phyloP scores from a whole-genome alignment of 768 basidiomycete species.

The Roridomyces roridus region DNA sequence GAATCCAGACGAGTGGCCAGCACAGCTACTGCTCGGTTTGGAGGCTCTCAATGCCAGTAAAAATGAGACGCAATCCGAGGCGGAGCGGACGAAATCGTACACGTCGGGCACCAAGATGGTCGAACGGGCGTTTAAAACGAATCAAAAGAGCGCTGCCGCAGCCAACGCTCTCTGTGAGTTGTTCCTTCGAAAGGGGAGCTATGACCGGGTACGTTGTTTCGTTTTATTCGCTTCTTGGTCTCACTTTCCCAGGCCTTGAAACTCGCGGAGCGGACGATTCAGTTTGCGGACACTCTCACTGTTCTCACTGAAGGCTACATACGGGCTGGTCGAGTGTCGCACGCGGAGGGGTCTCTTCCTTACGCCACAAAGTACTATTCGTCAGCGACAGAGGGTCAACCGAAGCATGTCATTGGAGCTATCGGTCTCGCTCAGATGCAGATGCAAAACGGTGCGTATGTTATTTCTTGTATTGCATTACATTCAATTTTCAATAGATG shows the following conservation, averaged over 20 bases:
- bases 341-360: slow-evolving; percentile 66
- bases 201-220: slow-evolving; percentile 53
- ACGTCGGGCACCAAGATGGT: slow-evolving; percentile 71
- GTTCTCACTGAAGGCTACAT: slow-evolving; percentile 88
- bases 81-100: slow-evolving; percentile 67
- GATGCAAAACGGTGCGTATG: slow-evolving; percentile 70
- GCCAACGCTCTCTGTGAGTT: slow-evolving; percentile 85
- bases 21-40: slow-evolving; percentile 83
- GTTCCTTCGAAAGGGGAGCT: slow-evolving; percentile 74
- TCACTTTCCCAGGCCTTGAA: slow-evolving; percentile 72
- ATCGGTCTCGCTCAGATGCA: slow-evolving; percentile 90
- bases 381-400: slow-evolving; percentile 67
- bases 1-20: slow-evolving; percentile 82
- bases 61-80: slow-evolving; percentile 63
- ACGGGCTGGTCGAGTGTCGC: slow-evolving; percentile 80
- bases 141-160: slow-evolving; percentile 79
- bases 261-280: slow-evolving; percentile 91
- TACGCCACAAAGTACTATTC: slow-evolving; percentile 79
- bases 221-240: not conserved
- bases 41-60: slow-evolving; percentile 89
- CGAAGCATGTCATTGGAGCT: slow-evolving; percentile 78
- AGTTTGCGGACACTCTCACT: slow-evolving; percentile 89
- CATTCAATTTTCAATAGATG: slow-evolving; percentile 52
- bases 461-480: not conserved
- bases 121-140: slow-evolving; percentile 81